phyloP scores from a whole-genome alignment of 495 filamentous ascomycete species.

The Parachaetomium inaequale region DNA sequence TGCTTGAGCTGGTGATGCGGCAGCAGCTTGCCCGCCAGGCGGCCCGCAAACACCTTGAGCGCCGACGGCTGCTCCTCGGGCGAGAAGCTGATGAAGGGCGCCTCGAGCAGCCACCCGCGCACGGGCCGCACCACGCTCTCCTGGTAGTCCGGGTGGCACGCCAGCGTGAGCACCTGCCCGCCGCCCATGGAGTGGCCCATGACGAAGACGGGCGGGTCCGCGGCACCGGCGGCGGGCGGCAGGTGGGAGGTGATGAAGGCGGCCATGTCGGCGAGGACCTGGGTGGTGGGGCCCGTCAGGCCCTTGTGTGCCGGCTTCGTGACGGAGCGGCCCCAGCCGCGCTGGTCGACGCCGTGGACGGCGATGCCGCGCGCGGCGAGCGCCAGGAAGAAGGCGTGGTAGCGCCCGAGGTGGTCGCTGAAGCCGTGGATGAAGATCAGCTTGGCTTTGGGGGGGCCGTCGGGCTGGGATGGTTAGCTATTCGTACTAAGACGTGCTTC shows the following conservation, averaged over 20 bases:
- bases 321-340: slow-evolving; percentile 59
- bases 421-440: slow-evolving; percentile 82
- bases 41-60: slow-evolving; percentile 56
- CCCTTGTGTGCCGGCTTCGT: slow-evolving; percentile 53
- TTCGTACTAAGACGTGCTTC: not conserved
- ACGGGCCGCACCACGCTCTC: slow-evolving; percentile 44
- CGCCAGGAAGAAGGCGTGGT: slow-evolving; percentile 62
- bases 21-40: slow-evolving; percentile 60
- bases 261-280: slow-evolving; percentile 72
- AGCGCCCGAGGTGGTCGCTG: slow-evolving; percentile 77
- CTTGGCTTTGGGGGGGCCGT: slow-evolving; percentile 55
- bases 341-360: slow-evolving; percentile 74
- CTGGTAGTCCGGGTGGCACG: slow-evolving; percentile 40
- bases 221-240: slow-evolving; percentile 10
- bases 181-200: slow-evolving; percentile 83
- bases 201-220: slow-evolving; percentile 58
- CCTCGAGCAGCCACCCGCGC: slow-evolving; percentile 64
- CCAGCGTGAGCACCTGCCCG: slow-evolving; percentile 57
- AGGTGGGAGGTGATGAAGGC: slow-evolving; percentile 56
- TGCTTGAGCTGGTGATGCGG: slow-evolving; percentile 59
- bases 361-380: slow-evolving; percentile 71
- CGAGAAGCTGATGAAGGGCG: slow-evolving; percentile 67
- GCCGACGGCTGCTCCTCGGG: slow-evolving; percentile 55
- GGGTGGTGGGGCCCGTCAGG: slow-evolving; percentile 63
- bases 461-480: slow-evolving; percentile 38